Evolutionary conservation across 2,329 filamentous ascomycete species (phyloP), one percentile per base, ranked within the genome.

Genomic region (Pyrenochaeta sp.): DNA sequence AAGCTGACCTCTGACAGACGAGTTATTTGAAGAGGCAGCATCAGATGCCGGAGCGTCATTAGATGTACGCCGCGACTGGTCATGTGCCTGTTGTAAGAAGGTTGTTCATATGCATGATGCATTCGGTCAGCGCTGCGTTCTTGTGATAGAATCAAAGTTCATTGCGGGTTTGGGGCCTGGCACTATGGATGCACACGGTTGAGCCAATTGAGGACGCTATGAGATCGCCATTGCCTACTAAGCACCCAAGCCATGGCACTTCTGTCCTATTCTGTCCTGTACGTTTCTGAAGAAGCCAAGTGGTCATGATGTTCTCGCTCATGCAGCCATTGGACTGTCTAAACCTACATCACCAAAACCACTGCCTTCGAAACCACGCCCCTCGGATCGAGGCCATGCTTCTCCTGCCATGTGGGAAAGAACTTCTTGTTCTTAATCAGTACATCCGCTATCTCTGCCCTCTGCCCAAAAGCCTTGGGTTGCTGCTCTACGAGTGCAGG

Each of bases 1-100:
- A 39, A 19, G 48, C 54, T 66, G 50, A 68, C 48, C 42, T 40
- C 40, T 5, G 2, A 10, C 50, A 76, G 73, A 64, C 62, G 27
- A 71, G 68, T 39, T 76, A 77, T 58, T 48, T 73, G 9, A 75
- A 72, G 56, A 64, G 75, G 19, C 75, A 78, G 56, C 75, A 78
- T 63, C 75, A 77, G 57, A 77, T 78, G 73, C 74, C 73, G 5
- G 74, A 76, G 54, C 58, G 70, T 15, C 68, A 70, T 49, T 69
- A 59, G 30, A 30, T 30, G 5, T 30, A 30, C 5, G 28, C 28
- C 5, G 28, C 9, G 28, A 30, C 28, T 30, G 9, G 28, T 5
- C 5, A 5, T 30, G 28, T 30, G 5, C 9, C 28, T 30, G 28
- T 30, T 30, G 28, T 30, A 9, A 30, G 28, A 9, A 30, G 28